Conservation (phyloP, 148 eudicot species). For the Cornus florida region DNA sequence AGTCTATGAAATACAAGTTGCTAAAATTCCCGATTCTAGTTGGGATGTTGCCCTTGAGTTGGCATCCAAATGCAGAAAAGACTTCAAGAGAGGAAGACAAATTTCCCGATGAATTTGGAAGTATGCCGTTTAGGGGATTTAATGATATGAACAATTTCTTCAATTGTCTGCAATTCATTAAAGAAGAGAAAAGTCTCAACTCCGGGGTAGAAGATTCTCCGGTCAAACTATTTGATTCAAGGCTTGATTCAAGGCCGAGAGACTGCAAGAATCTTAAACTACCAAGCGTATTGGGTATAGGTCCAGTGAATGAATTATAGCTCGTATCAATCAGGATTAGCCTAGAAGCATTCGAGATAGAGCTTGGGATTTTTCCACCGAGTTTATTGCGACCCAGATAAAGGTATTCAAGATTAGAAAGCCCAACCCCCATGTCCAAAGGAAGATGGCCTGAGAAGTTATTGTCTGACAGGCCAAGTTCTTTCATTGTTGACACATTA, state of each 20-base stretch:
- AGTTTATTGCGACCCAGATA: neutral
- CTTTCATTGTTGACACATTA: constrained; percentile 16
- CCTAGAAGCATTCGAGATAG: constrained; percentile 25
- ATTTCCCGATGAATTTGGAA: constrained; percentile 36
- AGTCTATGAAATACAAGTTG: constrained; percentile 16
- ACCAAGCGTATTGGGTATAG: constrained; percentile 19
- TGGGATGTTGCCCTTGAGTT: constrained; percentile 26
- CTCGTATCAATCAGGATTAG: constrained; percentile 1
- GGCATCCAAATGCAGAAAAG: constrained; percentile 19
- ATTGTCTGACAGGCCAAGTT: neutral
- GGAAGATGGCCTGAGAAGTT: constrained; percentile 11
- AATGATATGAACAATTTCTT: neutral
- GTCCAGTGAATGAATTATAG: constrained; percentile 17
- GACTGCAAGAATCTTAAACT: constrained; percentile 1
- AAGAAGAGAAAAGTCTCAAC: constrained; percentile 21
- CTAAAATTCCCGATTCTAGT: constrained; percentile 20
- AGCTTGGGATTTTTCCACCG: constrained; percentile 22
- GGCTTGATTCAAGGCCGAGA: neutral
- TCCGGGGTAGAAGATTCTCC: constrained; percentile 16
- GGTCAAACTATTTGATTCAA: constrained; percentile 21
- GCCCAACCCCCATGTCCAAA: constrained; percentile 7
- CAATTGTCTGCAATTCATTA: constrained; percentile 23
- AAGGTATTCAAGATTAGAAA: constrained; percentile 8
- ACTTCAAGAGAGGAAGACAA: constrained; percentile 8
- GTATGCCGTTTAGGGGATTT: constrained; percentile 21